Percentiles rank a stretch among this genome's conserved stretches.
Evolutionary conservation across 345 rosid species (phyloP).

Genomic region (Atalantia buxifolia): DNA sequence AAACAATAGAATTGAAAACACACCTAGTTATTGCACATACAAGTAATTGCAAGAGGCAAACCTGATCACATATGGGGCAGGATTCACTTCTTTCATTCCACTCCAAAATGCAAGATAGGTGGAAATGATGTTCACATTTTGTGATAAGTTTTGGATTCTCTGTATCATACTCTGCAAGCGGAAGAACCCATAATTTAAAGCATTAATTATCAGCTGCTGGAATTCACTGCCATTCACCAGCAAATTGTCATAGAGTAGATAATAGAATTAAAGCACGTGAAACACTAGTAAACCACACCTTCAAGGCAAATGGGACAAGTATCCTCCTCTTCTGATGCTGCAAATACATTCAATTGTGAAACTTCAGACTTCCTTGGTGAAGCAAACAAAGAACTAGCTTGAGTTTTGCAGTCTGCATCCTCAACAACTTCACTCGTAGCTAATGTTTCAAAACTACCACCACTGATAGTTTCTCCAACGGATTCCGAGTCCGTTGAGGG

Average conservation of each 20-base stretch:
- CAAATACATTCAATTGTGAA: constrained; percentile 32
- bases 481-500: constrained; percentile 35
- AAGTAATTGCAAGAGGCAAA: constrained; percentile 20
- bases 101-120: constrained; percentile 80
- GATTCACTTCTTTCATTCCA: constrained; percentile 92
- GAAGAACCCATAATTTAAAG: constrained; percentile 8
- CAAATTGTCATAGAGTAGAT: not conserved
- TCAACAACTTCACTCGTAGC: constrained; percentile 41
- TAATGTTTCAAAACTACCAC: constrained; percentile 37
- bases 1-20: not conserved
- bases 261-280: constrained; percentile 2
- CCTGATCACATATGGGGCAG: constrained; percentile 94
- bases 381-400: constrained; percentile 36
- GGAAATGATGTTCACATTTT: constrained; percentile 81
- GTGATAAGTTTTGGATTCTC: constrained; percentile 84
- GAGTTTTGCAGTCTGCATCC: constrained; percentile 47
- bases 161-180: constrained; percentile 62
- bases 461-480: constrained; percentile 32
- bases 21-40: not conserved
- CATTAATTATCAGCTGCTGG: constrained; percentile 9
- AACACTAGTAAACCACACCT: constrained; percentile 37
- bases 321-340: constrained; percentile 64
- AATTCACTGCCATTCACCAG: not conserved
- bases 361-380: constrained; percentile 51
- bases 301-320: constrained; percentile 86